phyloP scores from a whole-genome alignment of 345 rosid species.

The Citrus unshiu region DNA sequence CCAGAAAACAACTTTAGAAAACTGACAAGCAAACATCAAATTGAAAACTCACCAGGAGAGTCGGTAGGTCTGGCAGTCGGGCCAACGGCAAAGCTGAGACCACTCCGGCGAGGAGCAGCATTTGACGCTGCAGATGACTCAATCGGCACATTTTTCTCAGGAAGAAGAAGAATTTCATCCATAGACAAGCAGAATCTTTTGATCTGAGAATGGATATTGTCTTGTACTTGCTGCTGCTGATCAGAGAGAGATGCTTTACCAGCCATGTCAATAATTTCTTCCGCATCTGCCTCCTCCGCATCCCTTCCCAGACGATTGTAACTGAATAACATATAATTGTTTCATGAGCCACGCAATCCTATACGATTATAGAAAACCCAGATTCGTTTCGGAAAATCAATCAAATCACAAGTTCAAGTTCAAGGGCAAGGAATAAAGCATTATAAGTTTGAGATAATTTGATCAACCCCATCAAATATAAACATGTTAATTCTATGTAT shows the following conservation, averaged over 20 bases:
- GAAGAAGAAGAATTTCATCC: constrained; percentile 68
- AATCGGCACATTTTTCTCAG: constrained; percentile 17
- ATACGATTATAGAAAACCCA: neutral
- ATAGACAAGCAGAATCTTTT: constrained; percentile 47
- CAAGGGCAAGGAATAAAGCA: neutral
- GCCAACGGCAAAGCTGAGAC: constrained; percentile 81
- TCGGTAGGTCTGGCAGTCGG: constrained; percentile 25
- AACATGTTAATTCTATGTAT: neutral
- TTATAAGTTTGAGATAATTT: neutral
- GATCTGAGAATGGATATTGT: constrained; percentile 67
- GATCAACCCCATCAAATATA: neutral
- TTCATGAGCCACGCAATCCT: constrained; percentile 1
- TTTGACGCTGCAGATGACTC: constrained; percentile 24
- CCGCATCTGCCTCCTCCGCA: constrained; percentile 78
- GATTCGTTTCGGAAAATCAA: neutral
- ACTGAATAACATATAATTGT: constrained; percentile 29
- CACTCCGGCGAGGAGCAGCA: constrained; percentile 52
- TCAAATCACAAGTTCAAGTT: neutral
- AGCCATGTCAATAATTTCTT: constrained; percentile 83
- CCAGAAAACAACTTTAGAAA: neutral
- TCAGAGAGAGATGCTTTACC: constrained; percentile 62
- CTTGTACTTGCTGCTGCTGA: constrained; percentile 82
- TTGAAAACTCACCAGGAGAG: constrained; percentile 43
- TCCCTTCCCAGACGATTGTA: constrained; percentile 70
- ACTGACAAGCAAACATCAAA: neutral